Evolutionary conservation across 768 basidiomycete species (phyloP), one percentile per base, ranked within the genome.

Genomic region (Punctularia strigosozonata): DNA sequence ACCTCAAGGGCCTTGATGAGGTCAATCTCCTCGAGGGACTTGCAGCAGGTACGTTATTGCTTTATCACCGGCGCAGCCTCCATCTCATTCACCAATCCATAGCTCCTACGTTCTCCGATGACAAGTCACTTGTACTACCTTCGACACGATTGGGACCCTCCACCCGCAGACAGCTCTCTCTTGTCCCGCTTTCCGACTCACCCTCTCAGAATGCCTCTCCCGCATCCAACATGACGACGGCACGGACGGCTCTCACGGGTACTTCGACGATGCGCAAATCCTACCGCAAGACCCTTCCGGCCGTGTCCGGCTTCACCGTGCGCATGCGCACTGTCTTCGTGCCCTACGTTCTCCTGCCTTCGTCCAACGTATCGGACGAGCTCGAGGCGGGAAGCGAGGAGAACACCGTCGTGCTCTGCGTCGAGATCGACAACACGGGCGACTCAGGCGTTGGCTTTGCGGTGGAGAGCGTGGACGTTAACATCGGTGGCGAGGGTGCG

Each of bases 321-420:
- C 77, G 89, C 24, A 94, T 94, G 91, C 73, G 89, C n/a, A 91
- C 89, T 0, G 82, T 90, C 4, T 88, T 91, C 46, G 78, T 92
- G 8, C 91, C 91, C 0, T 80, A 87, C 47, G 73, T 91, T 17
- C 65, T 89, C 32, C 60, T 88, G 4, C 74, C 77, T 2, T 41
- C 51, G 28, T 59, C 60, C 33, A 63, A 66, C n/a, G 47, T 65
- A 39, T 60, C 55, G 20, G 63, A 66, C 44, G 61, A 69, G 36
- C 55, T 63, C 24, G 65, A 77, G 43, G 81, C 81, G 28, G 80
- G 83, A 1, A 78, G 75, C 45, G 84, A 82, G 37, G 88, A 92
- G 55, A 70, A 80, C 34, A 87, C 86, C 0, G 77, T 92, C 18
- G 78, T 92, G 4, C 73, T 95, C n/a, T 90, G 84, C 43, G 78